Base-by-base conservation (phyloP, 2,329 filamentous ascomycete species). In the Botryotinia narcissicola region DNA sequence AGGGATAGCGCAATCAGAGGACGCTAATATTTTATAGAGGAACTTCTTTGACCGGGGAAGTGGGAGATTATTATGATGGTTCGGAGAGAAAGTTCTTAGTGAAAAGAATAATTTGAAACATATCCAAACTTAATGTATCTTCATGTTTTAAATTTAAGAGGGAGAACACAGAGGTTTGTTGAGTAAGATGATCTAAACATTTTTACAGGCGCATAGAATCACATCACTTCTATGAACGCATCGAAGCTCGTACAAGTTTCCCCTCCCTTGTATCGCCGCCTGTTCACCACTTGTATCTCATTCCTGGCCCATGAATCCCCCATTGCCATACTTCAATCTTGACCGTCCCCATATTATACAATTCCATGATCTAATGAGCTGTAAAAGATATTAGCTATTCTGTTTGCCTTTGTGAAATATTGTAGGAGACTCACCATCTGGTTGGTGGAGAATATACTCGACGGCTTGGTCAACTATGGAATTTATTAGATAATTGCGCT, bases 371-470 rank as follows among this genome's bases (percentile, higher is more conserved):
- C 79, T 75, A 82, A 71, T 82, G 80, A 77, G 80, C 80, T 82
- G 69, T 42, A 18, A 66, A 35, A 16, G n/a, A 16, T 46, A 32
- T 71, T 42, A 66, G 60, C 32, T n/a, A 59, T 40, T 51, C 7
- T 18, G n/a, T 29, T 72, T 20, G 18, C 4, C 54, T 20, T 66
- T 54, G 20, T 42, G 18, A 32, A n/a, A 62, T 48, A 12, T 18
- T 32, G 12, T 32, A n/a, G 35, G 29, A 35, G 61, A 81, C 88
- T 83, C 85, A 92, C 91, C 91, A 86, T 93, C 91, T 79, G 91
- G 91, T 85, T 93, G 91, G 78, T 88, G 87, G 80, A 90, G 83
- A 83, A 93, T 93, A 85, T 93, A 93, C 79, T 91, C 87, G 74
- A 93, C 90, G 78, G 91, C 91, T 86, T 93, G 90, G 82, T 92